A percentile compares a stretch with the other conserved stretches of the same genome.
phyloP scores from a whole-genome alignment of 345 rosid genomes.

The Melastoma malabathricum region DNA sequence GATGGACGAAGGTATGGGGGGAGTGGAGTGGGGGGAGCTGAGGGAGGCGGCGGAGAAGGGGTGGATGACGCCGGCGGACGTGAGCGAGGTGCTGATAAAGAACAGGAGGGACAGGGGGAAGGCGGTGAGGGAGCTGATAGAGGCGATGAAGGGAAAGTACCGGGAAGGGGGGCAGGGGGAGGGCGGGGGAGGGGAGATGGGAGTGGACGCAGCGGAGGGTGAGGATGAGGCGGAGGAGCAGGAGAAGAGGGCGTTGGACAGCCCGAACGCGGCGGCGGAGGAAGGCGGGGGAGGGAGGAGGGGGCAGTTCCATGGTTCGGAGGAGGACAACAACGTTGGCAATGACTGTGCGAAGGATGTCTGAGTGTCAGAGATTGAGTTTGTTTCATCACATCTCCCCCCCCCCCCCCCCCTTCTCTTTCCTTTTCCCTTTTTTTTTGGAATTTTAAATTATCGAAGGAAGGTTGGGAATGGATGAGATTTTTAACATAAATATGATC shows the following conservation, averaged over 20 bases:
- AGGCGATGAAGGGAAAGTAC: constrained; percentile 29
- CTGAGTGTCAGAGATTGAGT: no score
- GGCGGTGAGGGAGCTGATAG: constrained; percentile 49
- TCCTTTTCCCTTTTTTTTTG: not conserved
- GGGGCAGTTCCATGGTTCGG: constrained; percentile 14
- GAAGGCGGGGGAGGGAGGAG: constrained; percentile 22
- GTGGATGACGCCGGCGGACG: constrained; percentile 90
- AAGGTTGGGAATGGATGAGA: no score
- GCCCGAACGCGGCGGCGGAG: constrained; percentile 29
- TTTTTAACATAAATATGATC: no score
- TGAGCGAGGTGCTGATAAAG: constrained; percentile 74
- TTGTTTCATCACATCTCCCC: not conserved
- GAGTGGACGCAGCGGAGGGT: constrained; percentile 13
- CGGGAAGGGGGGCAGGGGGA: constrained; percentile 13
- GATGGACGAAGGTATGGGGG: constrained; percentile 18
- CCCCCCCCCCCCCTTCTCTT: not conserved
- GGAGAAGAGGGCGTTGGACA: constrained; percentile 79
- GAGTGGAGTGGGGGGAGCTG: constrained; percentile 23
- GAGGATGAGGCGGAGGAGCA: constrained; percentile 47
- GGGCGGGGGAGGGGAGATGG: constrained; percentile 11
- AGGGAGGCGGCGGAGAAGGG: constrained; percentile 41
- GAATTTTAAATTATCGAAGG: not conserved
- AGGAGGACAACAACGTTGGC: not conserved
- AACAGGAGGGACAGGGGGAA: constrained; percentile 39
- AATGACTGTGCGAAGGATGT: not conserved